Evolutionary conservation across 108 stramenopile species (phyloP), one percentile per base, ranked within the genome.

Genomic region (Skeletonema grethae): DNA sequence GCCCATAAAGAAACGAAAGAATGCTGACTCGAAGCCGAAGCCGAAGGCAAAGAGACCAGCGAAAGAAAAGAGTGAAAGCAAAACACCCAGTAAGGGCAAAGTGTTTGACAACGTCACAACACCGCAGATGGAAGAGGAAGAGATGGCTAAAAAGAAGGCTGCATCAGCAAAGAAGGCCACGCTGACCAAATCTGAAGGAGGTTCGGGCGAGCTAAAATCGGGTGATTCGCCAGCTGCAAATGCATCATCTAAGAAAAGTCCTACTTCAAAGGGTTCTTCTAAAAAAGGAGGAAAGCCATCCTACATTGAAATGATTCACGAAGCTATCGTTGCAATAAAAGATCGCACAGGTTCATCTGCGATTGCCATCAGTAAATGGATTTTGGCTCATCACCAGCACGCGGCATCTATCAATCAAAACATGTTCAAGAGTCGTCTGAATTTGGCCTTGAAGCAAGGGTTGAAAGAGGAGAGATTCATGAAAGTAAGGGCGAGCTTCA

Each of bases 321-420:
- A 90, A 28, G 90, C 90, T 20, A 92, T 94, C 66, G 77, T 85
- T 2, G 67, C 79, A 13, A 36, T 94, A 57, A 90, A 88, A 57
- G 93, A 91, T 71, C 84, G 93, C 16, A 87, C 88, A 39, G 93
- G 93, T 11, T 86, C 85, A 43, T 86, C 85, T 30, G 61, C 79
- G 38, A 63, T 77, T 57, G 90, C 93, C 15, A 89, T 94, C 57
- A 62, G 67, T 24, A 94, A 94, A 69, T 94, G 81, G 75, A 82
- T 94, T 45, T 56, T 87, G 53, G 56, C 74, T 45, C 76, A 88
- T 16, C 71, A 88, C 50, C 69, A 84, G 9, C 62, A 76, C 25
- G 35, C 65, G 18, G 32, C 35, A 36, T 65, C 77, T 31, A 56
- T 69, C 48, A 61, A 73, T 28, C 72, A 79, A 28, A 86, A 90